Base-by-base conservation (phyloP, 169 alveolate genomes). In the Plasmodium sp. region DNA sequence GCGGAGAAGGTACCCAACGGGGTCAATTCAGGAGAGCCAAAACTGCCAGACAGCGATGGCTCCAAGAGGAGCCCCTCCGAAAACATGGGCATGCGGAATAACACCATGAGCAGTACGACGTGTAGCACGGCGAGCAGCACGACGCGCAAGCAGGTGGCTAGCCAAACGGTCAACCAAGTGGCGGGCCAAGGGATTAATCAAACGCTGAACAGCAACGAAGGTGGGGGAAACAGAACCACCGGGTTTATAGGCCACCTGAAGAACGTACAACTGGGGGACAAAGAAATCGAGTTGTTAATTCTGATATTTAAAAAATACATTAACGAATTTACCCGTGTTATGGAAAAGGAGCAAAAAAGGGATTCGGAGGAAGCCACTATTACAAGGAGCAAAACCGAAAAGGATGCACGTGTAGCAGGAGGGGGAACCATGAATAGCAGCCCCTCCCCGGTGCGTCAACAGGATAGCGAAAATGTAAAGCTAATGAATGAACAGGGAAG, bases 201-300 rank as follows among this genome's bases (percentile, higher is more conserved):
- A 31, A 67, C 77, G 9, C 77, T 22, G 33, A 67, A 27, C 39
- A 67, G 39, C 77, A 67, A 81, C n/a, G 43, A 41, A 5, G 22
- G 31, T 31, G 67, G 80, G 3, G 93, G 84, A 22, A 84, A 16
- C 27, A 85, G 62, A 22, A 77, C 45, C 48, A 86, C 93, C 14
- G 93, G 93, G 33, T 86, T 86, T 31, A 86, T 86, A 74, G 93
- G 81, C 1, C 93, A 86, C 81, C 48, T 86, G 48, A 86, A 86
- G 34, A 79, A 75, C 48, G 5, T 77, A 54, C 82, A 86, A 36
- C 81, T 86, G 51, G 74, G 72, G 22, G 73, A 86, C 27, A 86
- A 86, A 34, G 82, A 86, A 36, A 86, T 86, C 4, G 82, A 75
- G 81, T 9, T 54, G 14, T 54, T 86, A 86, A 75, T 86, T 34